Evolutionary conservation across 306 rosid genomes (phyloP), one percentile per base, ranked within the genome.

Genomic region (Cicer bijugum): DNA sequence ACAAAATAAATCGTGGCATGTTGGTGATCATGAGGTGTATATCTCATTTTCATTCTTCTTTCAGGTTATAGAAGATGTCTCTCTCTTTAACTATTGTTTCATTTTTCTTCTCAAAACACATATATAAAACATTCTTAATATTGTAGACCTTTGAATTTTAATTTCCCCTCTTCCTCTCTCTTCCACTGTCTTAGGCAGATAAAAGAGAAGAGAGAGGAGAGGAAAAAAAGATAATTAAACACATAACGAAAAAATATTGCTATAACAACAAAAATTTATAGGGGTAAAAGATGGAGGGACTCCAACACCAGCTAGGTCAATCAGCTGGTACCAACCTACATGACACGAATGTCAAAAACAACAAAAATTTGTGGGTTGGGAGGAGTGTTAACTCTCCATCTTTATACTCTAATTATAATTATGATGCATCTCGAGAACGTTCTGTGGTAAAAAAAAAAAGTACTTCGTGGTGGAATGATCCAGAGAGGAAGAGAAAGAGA

Each of bases 391-490:
- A 69, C 47, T n/a, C 59, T 69, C 75, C 78, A 64, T 15, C 67
- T 43, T 19, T 39, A 35, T 10, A n/a, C 23, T 17, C 66, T 20
- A 45, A 45, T 10, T 65, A 15, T 65, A 61, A n/a, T 9, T 1
- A 55, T 9, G 76, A 58, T 28, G n/a, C 67, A 0, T 28, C 63
- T 39, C 67, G 59, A n/a, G 55, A 78, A 52, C 50, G 37, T 43
- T 23, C 2, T 42, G 48, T 44, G 61, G 23, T 0, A 0, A 77
- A 62, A 12, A 14, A 28, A 9, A 75, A 56, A 2, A 9, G 33
- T 6, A 63, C 57, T 4, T 72, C 61, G 14, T 89, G 89, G 91
- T 87, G 91, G 91, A 86, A 85, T 12, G 87, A 88, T 9, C 83
- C 97, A 0, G 90, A 88, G 62, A 12, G 51, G 37, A 89, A 87